A percentile compares a stretch with the other conserved stretches of the same genome.
phyloP scores from a whole-genome alignment of 208 protist genomes.

The Phytomonas francai region DNA sequence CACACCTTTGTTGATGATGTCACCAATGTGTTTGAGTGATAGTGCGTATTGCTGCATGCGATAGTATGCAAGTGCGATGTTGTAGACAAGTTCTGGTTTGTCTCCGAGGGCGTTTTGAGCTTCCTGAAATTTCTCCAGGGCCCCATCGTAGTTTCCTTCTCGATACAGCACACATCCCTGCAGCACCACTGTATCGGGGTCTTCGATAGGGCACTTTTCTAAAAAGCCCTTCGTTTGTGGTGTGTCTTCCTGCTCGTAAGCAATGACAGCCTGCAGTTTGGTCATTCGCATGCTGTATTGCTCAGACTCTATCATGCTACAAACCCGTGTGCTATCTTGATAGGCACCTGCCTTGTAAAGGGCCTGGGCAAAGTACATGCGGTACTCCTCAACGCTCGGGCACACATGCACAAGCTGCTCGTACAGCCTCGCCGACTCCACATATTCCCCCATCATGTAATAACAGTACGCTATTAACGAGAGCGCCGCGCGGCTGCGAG shows the following conservation, averaged over 20 bases:
- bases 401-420: conserved; percentile 88
- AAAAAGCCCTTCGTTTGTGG: conserved; percentile 86
- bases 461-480: conserved; percentile 95
- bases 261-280: conserved; percentile 88
- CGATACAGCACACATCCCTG: conserved; percentile 87
- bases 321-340: conserved; percentile 82
- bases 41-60: conserved; percentile 91
- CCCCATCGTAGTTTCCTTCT: conserved; percentile 91
- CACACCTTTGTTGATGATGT: conserved; percentile 95
- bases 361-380: conserved; percentile 93
- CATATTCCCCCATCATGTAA: conserved; percentile 93
- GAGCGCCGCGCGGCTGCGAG: conserved; percentile 92
- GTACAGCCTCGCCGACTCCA: conserved; percentile 78
- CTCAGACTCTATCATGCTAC: conserved; percentile 73
- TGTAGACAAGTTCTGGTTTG: conserved; percentile 92
- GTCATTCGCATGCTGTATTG: conserved; percentile 70
- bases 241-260: conserved; percentile 92
- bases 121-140: conserved; percentile 90
- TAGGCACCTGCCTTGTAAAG: conserved; percentile 93
- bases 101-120: conserved; percentile 87
- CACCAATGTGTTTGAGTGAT: conserved; percentile 90
- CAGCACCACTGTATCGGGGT: conserved; percentile 84
- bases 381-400: conserved; percentile 93
- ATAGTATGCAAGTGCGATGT: conserved; percentile 95
- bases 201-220: conserved; percentile 71